Conservation (phyloP, 768 basidiomycete species). For the Russula compacta region DNA sequence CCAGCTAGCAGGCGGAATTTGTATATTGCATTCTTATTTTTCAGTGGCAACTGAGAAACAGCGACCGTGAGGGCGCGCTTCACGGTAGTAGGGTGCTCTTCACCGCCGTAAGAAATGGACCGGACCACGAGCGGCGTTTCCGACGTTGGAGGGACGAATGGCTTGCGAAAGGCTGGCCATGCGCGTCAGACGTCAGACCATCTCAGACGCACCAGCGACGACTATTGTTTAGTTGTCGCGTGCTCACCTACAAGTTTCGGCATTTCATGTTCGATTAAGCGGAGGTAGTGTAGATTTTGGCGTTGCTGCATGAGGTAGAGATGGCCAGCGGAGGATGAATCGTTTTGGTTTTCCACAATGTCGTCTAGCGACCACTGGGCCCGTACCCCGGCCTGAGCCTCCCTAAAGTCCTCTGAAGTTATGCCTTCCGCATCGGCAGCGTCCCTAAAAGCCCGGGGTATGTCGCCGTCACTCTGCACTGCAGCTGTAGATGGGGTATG, state of each 20-base stretch:
- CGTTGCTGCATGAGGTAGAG: constrained; percentile 65
- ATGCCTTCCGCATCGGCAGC: constrained; percentile 20
- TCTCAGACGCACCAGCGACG: neutral
- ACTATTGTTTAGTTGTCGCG: neutral
- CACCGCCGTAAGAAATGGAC: constrained; percentile 68
- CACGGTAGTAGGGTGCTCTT: constrained; percentile 57
- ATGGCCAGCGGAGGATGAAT: constrained; percentile 65
- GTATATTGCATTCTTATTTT: constrained; percentile 55
- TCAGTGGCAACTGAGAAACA: constrained; percentile 64
- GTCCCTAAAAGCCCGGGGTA: constrained; percentile 2
- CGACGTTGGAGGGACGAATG: constrained; percentile 59
- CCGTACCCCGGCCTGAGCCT: neutral
- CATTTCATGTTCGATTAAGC: constrained; percentile 84
- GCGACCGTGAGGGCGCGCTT: constrained; percentile 72
- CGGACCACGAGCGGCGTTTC: constrained; percentile 59
- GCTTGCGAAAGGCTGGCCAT: constrained; percentile 67
- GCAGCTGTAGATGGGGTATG: neutral
- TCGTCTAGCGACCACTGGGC: constrained; percentile 17
- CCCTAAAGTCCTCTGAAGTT: constrained; percentile 12
- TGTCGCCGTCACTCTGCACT: neutral
- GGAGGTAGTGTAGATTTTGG: constrained; percentile 64
- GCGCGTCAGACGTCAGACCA: neutral
- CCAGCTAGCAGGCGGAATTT: constrained; percentile 87
- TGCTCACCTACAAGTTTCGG: constrained; percentile 69
- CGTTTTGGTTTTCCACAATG: constrained; percentile 43